A percentile compares a stretch with the other conserved stretches of the same genome.
Conservation (phyloP, 495 filamentous ascomycete species). For the Lasiosphaeriaceae sp. region DNA sequence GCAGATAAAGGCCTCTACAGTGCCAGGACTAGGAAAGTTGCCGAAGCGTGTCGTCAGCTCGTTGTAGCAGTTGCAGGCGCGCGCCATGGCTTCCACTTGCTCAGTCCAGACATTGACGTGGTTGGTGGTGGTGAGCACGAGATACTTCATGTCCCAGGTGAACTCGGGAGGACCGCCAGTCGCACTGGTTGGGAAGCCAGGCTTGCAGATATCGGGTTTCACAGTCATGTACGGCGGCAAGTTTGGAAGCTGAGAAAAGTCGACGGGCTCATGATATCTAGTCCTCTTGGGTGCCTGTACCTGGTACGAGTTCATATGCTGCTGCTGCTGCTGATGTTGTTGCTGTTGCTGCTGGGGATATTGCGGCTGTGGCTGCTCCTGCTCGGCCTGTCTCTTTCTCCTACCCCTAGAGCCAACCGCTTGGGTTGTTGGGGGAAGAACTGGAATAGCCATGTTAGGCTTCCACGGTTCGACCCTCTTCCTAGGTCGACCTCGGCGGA, state of each 20-base stretch:
- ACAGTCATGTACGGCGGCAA: slow-evolving; percentile 6
- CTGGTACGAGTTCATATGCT: not conserved
- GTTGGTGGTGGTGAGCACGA: slow-evolving; percentile 7
- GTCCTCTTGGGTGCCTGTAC: not conserved
- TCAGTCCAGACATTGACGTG: slow-evolving; percentile 12
- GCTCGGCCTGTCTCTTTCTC: not conserved
- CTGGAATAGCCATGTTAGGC: not conserved
- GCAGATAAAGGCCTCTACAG: slow-evolving; percentile 16
- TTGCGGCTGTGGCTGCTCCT: not conserved
- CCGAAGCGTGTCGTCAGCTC: slow-evolving; percentile 17
- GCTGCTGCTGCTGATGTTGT: not conserved
- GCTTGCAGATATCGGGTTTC: slow-evolving; percentile 9
- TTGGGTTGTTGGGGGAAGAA: slow-evolving; percentile 1
- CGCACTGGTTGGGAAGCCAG: not conserved
- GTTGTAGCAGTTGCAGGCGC: slow-evolving; percentile 11
- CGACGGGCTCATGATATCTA: no score
- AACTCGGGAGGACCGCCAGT: slow-evolving; percentile 3
- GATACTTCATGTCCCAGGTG: slow-evolving; percentile 10
- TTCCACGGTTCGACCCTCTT: no score
- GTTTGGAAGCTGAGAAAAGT: slow-evolving; percentile 1
- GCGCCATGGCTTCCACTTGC: slow-evolving; percentile 18
- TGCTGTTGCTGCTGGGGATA: not conserved
- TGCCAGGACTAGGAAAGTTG: slow-evolving; percentile 10
- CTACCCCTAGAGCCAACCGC: not conserved
- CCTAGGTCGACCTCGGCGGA: no score